Evolutionary conservation across 2,329 filamentous ascomycete species (phyloP), one percentile per base, ranked within the genome.

Genomic region (Bipolaris sorokiniana): DNA sequence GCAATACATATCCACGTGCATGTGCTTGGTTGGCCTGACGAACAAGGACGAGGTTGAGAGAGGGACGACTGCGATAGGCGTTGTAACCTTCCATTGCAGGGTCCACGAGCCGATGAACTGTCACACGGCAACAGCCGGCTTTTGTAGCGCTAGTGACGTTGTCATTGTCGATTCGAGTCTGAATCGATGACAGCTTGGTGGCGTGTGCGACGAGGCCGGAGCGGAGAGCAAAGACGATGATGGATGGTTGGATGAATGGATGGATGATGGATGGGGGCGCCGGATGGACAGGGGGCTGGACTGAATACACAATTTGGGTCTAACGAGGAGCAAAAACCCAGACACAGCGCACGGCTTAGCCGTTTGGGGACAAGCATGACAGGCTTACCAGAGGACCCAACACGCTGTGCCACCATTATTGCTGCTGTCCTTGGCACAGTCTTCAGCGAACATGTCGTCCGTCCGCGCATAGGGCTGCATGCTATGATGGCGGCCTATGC

Each of bases 391-490:
- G 16, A 42, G 31, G 48, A 58, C 23, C 34, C 46, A 48, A 34
- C 41, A 23, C n/a, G 23, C 40, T 20, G 51, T 55, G 42, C 55
- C 56, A 34, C 36, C 23, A 51, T 18, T 15, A 46, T 47, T 15
- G 28, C 44, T 51, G 48, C 47, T 55, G 51, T 51, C 10, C 28
- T 31, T 31, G 51, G 33, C 52, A 13, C 51, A 11, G 36, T 48
- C 41, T 31, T 33, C 34, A 31, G 23, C 23, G 22, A 26, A 48
- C 26, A 38, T 47, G 36, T 33, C 36, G 48, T 41, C 16, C 26
- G 23, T 52, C 33, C 18, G 26, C 33, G 52, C 51, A 59, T 56
- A 59, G 56, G 56, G 56, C 56, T 59, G 52, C 56, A 57, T 31
- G 37, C n/a, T 23, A 23, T 28, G n/a, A 15, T 40, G 22, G 16